Percentiles rank a stretch among this genome's conserved stretches.
These are phyloP conservation scores for Thalia dealbata DNA, from an alignment of 176 grass and related monocot species.

Conservation along the genomic window DNA sequence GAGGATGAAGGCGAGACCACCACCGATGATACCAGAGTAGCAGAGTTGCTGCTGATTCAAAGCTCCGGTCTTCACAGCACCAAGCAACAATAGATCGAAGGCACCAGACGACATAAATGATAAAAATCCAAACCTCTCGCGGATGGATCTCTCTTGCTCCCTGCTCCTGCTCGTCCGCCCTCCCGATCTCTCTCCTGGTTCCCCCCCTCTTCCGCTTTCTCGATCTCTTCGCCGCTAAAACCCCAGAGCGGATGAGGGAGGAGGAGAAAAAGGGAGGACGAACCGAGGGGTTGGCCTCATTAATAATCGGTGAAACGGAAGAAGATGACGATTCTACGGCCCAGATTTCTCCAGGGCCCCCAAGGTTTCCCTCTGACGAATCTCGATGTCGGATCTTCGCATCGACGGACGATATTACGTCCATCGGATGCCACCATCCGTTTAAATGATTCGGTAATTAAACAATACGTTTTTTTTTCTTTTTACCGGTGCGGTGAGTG, in stretches of 20 bases:
- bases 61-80: background rate
- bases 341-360: background rate
- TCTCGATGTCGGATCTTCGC: background rate
- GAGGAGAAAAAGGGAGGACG: background rate
- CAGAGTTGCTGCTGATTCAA: background rate
- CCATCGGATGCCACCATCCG: background rate
- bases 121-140: background rate
- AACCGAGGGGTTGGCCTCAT: background rate
- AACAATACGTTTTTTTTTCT: too few relatives aligned
- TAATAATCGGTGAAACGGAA: background rate
- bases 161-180: background rate
- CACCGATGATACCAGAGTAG: background rate
- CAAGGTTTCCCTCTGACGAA: background rate
- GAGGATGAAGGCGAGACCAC: background rate
- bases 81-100: conserved; percentile 7
- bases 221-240: conserved; percentile 10
- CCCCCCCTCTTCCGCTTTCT: conserved; percentile 3
- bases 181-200: conserved; percentile 1
- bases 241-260: conserved; percentile 2
- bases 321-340: background rate
- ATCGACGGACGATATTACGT: background rate
- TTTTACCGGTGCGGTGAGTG: too few relatives aligned
- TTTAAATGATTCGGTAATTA: too few relatives aligned
- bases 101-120: conserved; percentile 24
- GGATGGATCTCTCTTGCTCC: background rate